Evolutionary conservation across 495 filamentous ascomycete genomes (phyloP), one percentile per base, ranked within the genome.

Genomic region (Hypoxylon lienhwacheense): DNA sequence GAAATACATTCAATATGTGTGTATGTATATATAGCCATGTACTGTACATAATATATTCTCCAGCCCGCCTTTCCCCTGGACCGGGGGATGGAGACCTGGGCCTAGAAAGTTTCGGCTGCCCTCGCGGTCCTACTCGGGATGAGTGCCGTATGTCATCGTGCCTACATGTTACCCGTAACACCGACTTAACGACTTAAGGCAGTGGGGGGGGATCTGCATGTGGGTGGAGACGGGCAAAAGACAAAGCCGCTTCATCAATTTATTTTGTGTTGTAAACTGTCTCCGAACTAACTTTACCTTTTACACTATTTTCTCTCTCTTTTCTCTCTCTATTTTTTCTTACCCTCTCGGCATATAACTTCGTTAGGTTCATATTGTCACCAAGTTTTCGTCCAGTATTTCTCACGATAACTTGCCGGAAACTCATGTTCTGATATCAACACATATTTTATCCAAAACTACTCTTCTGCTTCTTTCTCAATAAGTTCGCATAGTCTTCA

Each of bases 91-190:
- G 47, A 15, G 12, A 21, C 14, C 42, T 48, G 59, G 47, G 35
- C 49, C 53, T 57, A 57, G 59, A 53, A 46, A n/a, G n/a, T n/a
- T n/a, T n/a, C 36, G 39, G 19, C 29, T 40, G 37, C 20, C n/a
- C n/a, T 22, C 7, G 37, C 17, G 17, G 37, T 19, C 21, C 37
- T 25, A 12, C 19, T 51, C 58, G 58, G 49, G 35, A 61, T 47
- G 31, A 22, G 45, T 61, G 51, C 58, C 58, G 58, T 55, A 61
- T 61, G 58, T 52, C 58, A 61, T 61, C 28, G 52, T 47, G 46
- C 51, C 46, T 15, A 19, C 14, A 32, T 39, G 51, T 52, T 58
- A 58, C 59, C 59, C 59, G 59, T 53, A 63, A 49, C 47, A 55
- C 58, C 52, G 51, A 55, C 35, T 19, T 47, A 51, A n/a, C 46